phyloP scores from a whole-genome alignment of 768 basidiomycete species.

The Hypholoma sublateritium region DNA sequence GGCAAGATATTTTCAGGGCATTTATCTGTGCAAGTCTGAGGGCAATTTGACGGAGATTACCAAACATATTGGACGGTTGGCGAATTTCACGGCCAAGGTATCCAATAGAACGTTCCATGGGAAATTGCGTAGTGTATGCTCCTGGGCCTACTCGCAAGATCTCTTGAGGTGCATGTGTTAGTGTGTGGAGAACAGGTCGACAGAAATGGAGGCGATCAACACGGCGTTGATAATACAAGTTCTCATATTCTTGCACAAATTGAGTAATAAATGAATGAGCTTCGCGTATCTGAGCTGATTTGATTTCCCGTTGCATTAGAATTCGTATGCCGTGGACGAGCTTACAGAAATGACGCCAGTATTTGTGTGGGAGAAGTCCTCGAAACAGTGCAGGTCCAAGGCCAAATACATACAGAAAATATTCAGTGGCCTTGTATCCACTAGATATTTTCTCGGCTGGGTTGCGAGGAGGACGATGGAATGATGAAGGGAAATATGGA shows the following conservation, averaged over 20 bases:
- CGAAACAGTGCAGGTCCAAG: conserved; percentile 31
- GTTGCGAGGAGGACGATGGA: conserved; percentile 27
- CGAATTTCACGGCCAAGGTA: not conserved
- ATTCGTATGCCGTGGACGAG: conserved; percentile 25
- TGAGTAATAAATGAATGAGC: conserved; percentile 23
- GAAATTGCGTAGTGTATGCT: not conserved
- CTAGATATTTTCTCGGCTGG: conserved; percentile 29
- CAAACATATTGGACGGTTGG: not conserved
- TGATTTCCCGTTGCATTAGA: conserved; percentile 23
- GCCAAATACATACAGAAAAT: conserved; percentile 29
- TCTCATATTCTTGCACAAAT: conserved; percentile 34
- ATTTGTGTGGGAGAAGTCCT: conserved; percentile 22
- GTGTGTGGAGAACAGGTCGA: conserved; percentile 26
- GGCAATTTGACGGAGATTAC: conserved; percentile 3
- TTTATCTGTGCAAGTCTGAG: not conserved
- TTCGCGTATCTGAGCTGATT: conserved; percentile 12
- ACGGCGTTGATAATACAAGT: conserved; percentile 29
- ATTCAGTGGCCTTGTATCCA: conserved; percentile 41
- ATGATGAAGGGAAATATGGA: conserved; percentile 24
- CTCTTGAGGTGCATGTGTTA: conserved; percentile 31
- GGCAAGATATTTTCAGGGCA: not conserved
- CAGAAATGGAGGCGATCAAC: conserved; percentile 3
- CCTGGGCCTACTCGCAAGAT: conserved; percentile 19
- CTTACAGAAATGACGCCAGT: conserved; percentile 32
- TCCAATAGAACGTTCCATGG: not conserved